Conservation (phyloP, 2,329 filamentous ascomycete genomes). For the Penicillium sp. region DNA sequence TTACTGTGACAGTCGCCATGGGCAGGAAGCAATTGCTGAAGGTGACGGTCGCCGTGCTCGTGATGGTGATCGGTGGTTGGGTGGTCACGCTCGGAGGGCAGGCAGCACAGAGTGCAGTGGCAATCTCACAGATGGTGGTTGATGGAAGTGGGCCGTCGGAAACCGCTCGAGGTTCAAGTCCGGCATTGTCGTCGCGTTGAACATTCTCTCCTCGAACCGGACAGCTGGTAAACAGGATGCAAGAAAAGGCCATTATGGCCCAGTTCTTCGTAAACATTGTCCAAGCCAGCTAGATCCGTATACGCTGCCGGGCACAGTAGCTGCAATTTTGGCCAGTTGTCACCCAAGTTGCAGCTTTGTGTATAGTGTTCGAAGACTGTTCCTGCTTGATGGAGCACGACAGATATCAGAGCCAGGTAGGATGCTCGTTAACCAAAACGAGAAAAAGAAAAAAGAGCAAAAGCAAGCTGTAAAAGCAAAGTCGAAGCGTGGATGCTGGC, state of each 20-base stretch:
- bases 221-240: slow-evolving; percentile 17
- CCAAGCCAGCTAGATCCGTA: background rate
- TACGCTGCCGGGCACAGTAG: background rate
- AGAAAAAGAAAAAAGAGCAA: background rate
- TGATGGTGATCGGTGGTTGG: background rate
- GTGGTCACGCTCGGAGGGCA: slow-evolving; percentile 5
- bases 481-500: background rate
- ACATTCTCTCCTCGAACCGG: slow-evolving; percentile 11
- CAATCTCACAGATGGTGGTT: slow-evolving; percentile 6
- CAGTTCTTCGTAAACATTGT: slow-evolving; percentile 25
- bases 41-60: background rate
- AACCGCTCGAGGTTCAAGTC: slow-evolving; percentile 2
- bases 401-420: background rate
- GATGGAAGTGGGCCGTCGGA: background rate
- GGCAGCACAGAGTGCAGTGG: slow-evolving; percentile 16
- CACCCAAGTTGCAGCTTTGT: background rate
- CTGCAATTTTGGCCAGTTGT: background rate
- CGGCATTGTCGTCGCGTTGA: background rate
- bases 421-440: no score
- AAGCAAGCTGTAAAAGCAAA: background rate
- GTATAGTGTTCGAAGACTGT: background rate
- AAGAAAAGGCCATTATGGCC: slow-evolving; percentile 18
- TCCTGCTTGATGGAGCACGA: no score
- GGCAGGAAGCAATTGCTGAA: background rate
- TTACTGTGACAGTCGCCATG: slow-evolving; percentile 9